A percentile compares a stretch with the other conserved stretches of the same genome.
Evolutionary conservation across 352 stramenopile species (phyloP).

Genomic region (Pythium guiyangense): DNA sequence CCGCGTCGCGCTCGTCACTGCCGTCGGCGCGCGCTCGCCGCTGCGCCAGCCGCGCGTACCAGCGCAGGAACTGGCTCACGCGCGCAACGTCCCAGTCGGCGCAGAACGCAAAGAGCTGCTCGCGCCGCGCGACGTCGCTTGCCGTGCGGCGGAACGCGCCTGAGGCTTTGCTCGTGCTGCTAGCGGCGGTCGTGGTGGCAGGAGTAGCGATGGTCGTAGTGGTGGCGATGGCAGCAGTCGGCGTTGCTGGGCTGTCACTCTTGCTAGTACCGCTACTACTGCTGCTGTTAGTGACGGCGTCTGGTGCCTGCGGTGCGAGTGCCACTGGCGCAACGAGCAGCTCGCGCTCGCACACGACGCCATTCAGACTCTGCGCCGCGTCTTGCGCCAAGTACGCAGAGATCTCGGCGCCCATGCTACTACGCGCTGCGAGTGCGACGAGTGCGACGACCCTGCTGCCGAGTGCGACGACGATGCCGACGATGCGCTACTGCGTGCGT

Average conservation of each 20-base stretch:
- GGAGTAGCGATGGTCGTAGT: not conserved
- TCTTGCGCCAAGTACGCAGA: slow-evolving; percentile 41
- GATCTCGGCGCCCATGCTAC: slow-evolving; percentile 36
- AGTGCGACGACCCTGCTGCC: no score
- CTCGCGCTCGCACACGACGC: no score
- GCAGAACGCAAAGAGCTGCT: slow-evolving; percentile 55
- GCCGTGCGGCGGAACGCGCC: slow-evolving; percentile 23
- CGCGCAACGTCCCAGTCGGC: slow-evolving; percentile 48
- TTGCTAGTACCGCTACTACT: no score
- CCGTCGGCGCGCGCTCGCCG: not conserved
- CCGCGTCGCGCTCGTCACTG: not conserved
- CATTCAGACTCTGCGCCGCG: slow-evolving; percentile 29
- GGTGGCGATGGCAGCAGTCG: not conserved
- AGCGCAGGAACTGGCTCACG: slow-evolving; percentile 51
- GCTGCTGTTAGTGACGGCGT: not conserved
- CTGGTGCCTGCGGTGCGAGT: not conserved
- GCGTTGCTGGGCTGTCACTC: no score
- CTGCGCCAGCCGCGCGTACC: no score
- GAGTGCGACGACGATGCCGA: no score
- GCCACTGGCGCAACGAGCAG: slow-evolving; percentile 2
- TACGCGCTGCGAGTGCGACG: no score
- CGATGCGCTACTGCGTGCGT: not conserved
- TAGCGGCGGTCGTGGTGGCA: not conserved
- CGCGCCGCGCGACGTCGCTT: slow-evolving; percentile 34
- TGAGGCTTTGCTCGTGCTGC: not conserved